Evolutionary conservation across 2,329 filamentous ascomycete species (phyloP).

Genomic region (Aspergillus sp.): DNA sequence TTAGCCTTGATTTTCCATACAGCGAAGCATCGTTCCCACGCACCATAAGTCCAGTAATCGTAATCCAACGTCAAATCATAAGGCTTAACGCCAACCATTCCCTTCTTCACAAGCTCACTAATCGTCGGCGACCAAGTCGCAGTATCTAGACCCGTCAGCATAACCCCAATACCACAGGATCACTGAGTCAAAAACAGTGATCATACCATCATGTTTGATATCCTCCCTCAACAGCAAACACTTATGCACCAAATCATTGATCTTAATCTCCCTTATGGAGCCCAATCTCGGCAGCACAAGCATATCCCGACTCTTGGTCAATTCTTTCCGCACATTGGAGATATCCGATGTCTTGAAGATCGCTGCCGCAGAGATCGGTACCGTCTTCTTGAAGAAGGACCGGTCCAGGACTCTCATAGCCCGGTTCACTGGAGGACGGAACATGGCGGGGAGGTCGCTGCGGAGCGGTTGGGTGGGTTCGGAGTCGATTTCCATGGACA

Average conservation of each 20-base stretch:
- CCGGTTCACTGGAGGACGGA: conserved; percentile 79
- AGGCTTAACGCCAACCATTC: conserved; percentile 71
- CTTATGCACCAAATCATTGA: conserved; percentile 47
- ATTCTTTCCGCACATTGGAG: conserved; percentile 65
- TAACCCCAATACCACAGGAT: neutral
- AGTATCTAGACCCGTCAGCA: conserved; percentile 51
- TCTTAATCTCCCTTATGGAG: conserved; percentile 59
- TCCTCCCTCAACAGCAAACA: conserved; percentile 43
- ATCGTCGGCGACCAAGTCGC: conserved; percentile 76
- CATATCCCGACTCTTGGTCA: conserved; percentile 68
- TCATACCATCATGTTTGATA: conserved; percentile 42
- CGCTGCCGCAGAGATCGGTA: conserved; percentile 76
- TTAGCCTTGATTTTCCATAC: conserved; percentile 9
- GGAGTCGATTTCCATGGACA: conserved; percentile 21
- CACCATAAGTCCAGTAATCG: conserved; percentile 81
- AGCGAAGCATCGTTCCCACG: conserved; percentile 26
- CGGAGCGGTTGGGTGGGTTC: conserved; percentile 21
- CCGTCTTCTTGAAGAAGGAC: conserved; percentile 74
- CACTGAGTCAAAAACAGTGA: no score
- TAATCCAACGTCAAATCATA: conserved; percentile 79
- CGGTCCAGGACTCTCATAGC: conserved; percentile 80
- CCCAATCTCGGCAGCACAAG: conserved; percentile 65
- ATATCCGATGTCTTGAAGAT: conserved; percentile 76
- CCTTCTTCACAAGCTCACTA: conserved; percentile 66
- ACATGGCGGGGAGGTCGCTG: conserved; percentile 52